Evolutionary conservation across 2,329 filamentous ascomycete genomes (phyloP), one percentile per base, ranked within the genome.

Genomic region (Talaromyces sp.): DNA sequence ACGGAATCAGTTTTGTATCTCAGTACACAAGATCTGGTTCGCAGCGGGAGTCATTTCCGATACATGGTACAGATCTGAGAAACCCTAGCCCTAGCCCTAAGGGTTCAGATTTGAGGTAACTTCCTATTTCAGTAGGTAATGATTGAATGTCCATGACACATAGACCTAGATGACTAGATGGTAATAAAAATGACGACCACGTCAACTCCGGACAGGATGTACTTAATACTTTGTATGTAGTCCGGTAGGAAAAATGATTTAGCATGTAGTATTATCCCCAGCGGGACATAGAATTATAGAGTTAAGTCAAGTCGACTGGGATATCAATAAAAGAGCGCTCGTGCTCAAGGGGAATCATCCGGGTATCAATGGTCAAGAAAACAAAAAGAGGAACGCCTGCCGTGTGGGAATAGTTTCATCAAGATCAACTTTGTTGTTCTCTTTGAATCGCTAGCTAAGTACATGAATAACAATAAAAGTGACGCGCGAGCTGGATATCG

Each of bases 351-450:
- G 7, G 22, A 33, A 27, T 61, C 59, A 35, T 50, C 49, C 8
- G 59, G 59, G 59, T 61, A 61, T 61, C 59, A 61, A 50, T 50
- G 33, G 45, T 16, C 45, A 31, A 52, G 47, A n/a, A 10, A 3
- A 1, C 35, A 37, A 31, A 41, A 50, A 35, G 13, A 52, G 24
- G 6, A 52, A 61, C 59, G 59, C 59, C 59, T 27, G 59, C 45
- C 33, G 35, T 61, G 31, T 61, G 59, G 59, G 45, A 61, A 61
- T 61, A 41, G 6, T 37, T 49, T 24, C 43, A 50, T 50, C 59
- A 50, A 61, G 59, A 61, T 24, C 33, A 61, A 61, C 19, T 61
- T 19, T 3, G 52, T 56, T 56, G 52, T 56, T 33, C 52, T 52
- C n/a, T 33, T n/a, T 56, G 52, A 56, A 39, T 39, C n/a, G 31